These are phyloP conservation scores for Mesostigma viride DNA, from an alignment of 139 green algal species.

Conservation along the genomic window DNA sequence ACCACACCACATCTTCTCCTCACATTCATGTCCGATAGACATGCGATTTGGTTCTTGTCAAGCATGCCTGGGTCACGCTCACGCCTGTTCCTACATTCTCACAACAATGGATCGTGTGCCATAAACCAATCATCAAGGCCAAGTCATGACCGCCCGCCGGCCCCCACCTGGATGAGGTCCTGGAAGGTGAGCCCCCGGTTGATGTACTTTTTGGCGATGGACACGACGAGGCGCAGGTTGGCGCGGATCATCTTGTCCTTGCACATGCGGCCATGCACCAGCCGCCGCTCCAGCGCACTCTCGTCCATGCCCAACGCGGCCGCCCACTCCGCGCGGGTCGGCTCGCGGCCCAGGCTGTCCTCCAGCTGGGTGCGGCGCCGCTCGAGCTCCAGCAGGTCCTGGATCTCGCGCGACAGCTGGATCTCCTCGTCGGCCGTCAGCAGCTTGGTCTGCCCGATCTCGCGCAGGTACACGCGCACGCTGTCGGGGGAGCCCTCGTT, in stretches of 20 bases:
- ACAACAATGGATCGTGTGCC: too few species aligned
- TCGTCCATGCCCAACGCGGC: slow-evolving; percentile 29
- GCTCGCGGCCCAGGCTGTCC: slow-evolving; percentile 33
- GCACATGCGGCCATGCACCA: slow-evolving; percentile 43
- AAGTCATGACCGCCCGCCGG: too few species aligned
- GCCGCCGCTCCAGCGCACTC: slow-evolving; percentile 18
- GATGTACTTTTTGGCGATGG: slow-evolving; percentile 72
- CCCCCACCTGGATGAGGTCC: slow-evolving; percentile 52
- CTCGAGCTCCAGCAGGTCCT: slow-evolving; percentile 44
- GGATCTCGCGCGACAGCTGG: slow-evolving; percentile 55
- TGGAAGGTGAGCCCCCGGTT: slow-evolving; percentile 45
- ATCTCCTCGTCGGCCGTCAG: slow-evolving; percentile 59
- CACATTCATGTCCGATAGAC: too few species aligned
- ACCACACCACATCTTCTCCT: too few species aligned
- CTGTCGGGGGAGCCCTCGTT: neutral
- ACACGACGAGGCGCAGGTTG: slow-evolving; percentile 89
- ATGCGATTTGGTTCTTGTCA: too few species aligned
- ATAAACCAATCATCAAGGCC: too few species aligned
- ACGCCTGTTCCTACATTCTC: too few species aligned
- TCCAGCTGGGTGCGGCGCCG: slow-evolving; percentile 28
- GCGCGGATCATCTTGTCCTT: slow-evolving; percentile 71
- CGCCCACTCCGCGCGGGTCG: slow-evolving; percentile 47
- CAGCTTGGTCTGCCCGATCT: slow-evolving; percentile 36
- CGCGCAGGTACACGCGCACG: slow-evolving; percentile 12
- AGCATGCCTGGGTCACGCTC: too few species aligned